Percentiles rank a stretch among this genome's conserved stretches.
phyloP scores from a whole-genome alignment of 306 rosid genomes.

The Prosopis cineraria region DNA sequence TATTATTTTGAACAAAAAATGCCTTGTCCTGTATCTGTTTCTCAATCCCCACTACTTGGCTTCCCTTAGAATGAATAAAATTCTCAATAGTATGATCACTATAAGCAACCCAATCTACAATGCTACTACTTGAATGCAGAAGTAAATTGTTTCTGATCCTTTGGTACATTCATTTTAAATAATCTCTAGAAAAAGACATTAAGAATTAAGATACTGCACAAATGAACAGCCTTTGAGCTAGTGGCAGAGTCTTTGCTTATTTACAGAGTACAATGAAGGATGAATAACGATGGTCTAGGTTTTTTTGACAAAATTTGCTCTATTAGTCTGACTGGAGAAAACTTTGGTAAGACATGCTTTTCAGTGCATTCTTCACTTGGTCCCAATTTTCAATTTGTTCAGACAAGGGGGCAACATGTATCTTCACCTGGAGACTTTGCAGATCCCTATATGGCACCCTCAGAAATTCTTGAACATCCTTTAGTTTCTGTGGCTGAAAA shows the following conservation, averaged over 20 bases:
- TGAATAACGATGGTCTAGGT: background rate
- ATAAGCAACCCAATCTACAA: too few species aligned
- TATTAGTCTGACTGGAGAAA: conserved; percentile 38
- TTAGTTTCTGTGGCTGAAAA: conserved; percentile 44
- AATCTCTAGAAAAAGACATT: too few species aligned
- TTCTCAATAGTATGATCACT: too few species aligned
- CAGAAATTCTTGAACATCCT: conserved; percentile 66
- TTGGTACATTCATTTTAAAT: background rate
- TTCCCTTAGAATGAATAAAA: too few species aligned
- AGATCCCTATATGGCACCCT: conserved; percentile 55
- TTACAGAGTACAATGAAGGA: conserved; percentile 24
- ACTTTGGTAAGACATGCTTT: conserved; percentile 48
- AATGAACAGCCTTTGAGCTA: background rate
- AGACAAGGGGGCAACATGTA: conserved; percentile 55
- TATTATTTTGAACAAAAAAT: too few species aligned
- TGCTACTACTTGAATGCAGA: too few species aligned
- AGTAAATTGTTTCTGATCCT: too few species aligned
- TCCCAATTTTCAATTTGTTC: conserved; percentile 67
- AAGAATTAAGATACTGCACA: too few species aligned
- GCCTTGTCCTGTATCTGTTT: too few species aligned
- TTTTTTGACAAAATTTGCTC: conserved; percentile 15
- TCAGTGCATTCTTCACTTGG: conserved; percentile 44
- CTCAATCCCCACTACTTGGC: too few species aligned
- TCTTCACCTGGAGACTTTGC: conserved; percentile 61
- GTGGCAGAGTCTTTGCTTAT: conserved; percentile 7